Evolutionary conservation across 2,329 filamentous ascomycete genomes (phyloP).

Genomic region (Rutstroemia sp.): DNA sequence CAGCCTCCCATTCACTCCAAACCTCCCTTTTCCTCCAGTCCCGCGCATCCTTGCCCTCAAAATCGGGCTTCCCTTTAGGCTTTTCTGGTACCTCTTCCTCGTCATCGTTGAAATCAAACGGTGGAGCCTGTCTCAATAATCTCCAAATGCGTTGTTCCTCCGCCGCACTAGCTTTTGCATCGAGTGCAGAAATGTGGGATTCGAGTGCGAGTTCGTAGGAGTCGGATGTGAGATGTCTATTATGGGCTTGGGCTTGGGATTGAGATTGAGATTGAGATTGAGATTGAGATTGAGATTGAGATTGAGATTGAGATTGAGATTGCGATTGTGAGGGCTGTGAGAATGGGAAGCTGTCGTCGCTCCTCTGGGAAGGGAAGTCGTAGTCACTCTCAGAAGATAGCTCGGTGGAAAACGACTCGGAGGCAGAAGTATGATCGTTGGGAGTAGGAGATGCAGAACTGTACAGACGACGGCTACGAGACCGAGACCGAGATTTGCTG

Average conservation of each 20-base stretch:
- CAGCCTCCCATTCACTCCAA: slow-evolving; percentile 27
- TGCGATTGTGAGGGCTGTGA: background rate
- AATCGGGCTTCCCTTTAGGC: background rate
- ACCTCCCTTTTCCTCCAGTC: slow-evolving; percentile 26
- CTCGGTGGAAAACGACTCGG: background rate
- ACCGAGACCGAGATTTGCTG: slow-evolving; percentile 12
- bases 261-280: background rate
- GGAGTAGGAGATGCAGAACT: background rate
- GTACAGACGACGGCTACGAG: slow-evolving; percentile 5
- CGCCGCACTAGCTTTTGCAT: slow-evolving; percentile 18
- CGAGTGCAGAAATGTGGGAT: slow-evolving; percentile 11
- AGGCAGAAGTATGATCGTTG: background rate
- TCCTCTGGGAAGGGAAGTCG: background rate
- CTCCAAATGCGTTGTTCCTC: slow-evolving; percentile 27
- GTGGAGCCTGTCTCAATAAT: slow-evolving; percentile 23
- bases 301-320: background rate
- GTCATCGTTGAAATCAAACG: slow-evolving; percentile 19
- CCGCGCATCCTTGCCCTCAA: background rate
- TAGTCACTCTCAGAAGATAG: background rate
- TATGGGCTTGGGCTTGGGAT: background rate
- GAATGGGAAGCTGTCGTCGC: background rate
- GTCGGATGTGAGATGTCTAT: background rate
- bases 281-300: background rate
- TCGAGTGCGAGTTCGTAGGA: slow-evolving; percentile 3
- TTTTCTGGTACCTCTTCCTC: slow-evolving; percentile 5